phyloP scores from a whole-genome alignment of 2,329 filamentous ascomycete genomes.

The Cordyceps sp. region DNA sequence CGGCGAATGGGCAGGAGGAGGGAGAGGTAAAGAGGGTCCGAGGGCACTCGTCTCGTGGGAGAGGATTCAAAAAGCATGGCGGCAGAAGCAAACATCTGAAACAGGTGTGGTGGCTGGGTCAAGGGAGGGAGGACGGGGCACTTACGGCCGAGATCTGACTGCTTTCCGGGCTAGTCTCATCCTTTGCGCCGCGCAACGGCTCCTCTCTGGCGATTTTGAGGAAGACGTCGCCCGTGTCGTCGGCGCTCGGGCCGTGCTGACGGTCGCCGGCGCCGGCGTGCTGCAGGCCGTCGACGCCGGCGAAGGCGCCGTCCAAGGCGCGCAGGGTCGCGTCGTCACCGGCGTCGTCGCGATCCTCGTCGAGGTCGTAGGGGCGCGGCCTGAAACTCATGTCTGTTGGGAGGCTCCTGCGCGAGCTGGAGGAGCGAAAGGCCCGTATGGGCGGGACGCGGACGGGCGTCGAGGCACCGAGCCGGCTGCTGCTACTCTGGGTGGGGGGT shows the following conservation, averaged over 20 bases:
- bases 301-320: slow-evolving; percentile 23
- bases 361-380: slow-evolving; percentile 24
- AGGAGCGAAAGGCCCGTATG: slow-evolving; percentile 39
- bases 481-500: too few species aligned
- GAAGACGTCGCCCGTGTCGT: slow-evolving; percentile 42
- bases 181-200: slow-evolving; percentile 18
- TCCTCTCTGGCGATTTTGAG: slow-evolving; percentile 42
- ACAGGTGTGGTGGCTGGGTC: not conserved
- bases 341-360: slow-evolving; percentile 24
- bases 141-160: slow-evolving; percentile 28
- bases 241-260: too few species aligned
- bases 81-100: too few species aligned
- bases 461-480: too few species aligned
- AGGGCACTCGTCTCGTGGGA: too few species aligned
- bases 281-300: slow-evolving; percentile 12
- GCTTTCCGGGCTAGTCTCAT: slow-evolving; percentile 16
- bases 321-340: slow-evolving; percentile 33
- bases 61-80: too few species aligned
- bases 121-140: slow-evolving; percentile 7
- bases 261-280: too few species aligned
- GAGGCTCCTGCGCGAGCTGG: slow-evolving; percentile 37
- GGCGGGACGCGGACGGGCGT: slow-evolving; percentile 29
- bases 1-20: too few species aligned
- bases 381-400: slow-evolving; percentile 34
- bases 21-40: too few species aligned